Evolutionary conservation across 805 yeast genomes (phyloP), one percentile per base, ranked within the genome.

Genomic region (Kazachstania africana): DNA sequence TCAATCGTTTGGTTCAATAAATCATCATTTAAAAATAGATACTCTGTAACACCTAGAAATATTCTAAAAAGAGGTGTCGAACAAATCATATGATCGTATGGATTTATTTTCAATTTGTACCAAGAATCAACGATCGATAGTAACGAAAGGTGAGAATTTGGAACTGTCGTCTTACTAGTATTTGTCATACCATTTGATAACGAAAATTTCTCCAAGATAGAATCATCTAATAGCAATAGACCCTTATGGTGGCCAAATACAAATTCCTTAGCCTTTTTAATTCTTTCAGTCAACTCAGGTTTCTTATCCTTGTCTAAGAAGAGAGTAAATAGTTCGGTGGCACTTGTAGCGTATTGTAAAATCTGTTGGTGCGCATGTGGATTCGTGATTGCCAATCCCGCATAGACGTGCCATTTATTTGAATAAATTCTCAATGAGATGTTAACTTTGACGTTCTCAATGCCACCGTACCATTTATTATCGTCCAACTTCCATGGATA

Each of bases 351-450:
- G 53, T 88, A 91, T 53, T 87, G 96, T 42, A 81, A 65, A 13
- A 93, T 78, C 57, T 91, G 97, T 24, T 69, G 72, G 48, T 88
- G 96, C 1, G 97, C 96, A 26, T 87, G 73, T 1, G 95, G 96
- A 48, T 91, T 91, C 1, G 95, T 80, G 43, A 91, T 88, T 8
- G 97, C 96, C 46, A 91, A 64, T 0, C 98, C 98, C 4, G 97
- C 97, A 50, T 91, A 91, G 19, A 91, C 97, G 54, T 91, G 98
- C 94, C 95, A 91, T 57, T 87, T 85, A 57, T 87, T 91, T 12
- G 94, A 75, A 55, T 68, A 91, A 31, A 91, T 91, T 40, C 98
- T 65, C 51, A 91, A 59, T 1, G 97, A 80, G 20, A 91, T 85
- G 53, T 91, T 91, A 50, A 87, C 81, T 47, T 91, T 91, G 12